Conservation (phyloP, 2,329 filamentous ascomycete species). For the Colletotrichum navitas region DNA sequence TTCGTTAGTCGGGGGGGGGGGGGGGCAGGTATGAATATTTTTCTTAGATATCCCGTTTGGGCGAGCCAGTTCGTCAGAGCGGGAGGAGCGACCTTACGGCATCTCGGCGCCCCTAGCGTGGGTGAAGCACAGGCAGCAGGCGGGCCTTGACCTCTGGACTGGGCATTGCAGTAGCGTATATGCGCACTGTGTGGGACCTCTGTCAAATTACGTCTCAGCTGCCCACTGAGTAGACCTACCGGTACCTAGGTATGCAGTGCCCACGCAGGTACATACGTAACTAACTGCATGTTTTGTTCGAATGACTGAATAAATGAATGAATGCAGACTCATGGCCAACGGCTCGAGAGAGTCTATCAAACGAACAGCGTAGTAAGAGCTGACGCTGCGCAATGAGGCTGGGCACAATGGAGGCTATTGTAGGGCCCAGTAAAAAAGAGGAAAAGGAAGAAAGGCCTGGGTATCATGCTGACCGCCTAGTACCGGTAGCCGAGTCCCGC, state of each 20-base stretch:
- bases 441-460: not conserved
- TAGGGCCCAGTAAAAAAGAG: not conserved
- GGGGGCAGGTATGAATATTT: conserved; percentile 6
- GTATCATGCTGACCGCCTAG: not conserved
- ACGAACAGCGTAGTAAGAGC: not conserved
- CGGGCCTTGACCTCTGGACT: conserved; percentile 18
- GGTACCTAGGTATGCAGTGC: no score
- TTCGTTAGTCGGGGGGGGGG: conserved; percentile 27
- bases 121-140: conserved; percentile 22
- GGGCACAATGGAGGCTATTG: not conserved
- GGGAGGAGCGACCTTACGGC: conserved; percentile 34
- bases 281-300: conserved; percentile 2
- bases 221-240: no score
- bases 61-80: conserved; percentile 35
- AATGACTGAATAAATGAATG: not conserved
- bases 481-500: not conserved
- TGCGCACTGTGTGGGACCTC: not conserved
- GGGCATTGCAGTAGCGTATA: not conserved
- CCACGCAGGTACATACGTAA: no score
- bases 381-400: not conserved
- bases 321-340: not conserved
- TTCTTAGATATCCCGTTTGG: conserved; percentile 22
- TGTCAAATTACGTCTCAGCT: conserved; percentile 11
- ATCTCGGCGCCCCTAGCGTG: conserved; percentile 25
- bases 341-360: not conserved